Conservation (phyloP, 345 rosid genomes). For the Eucalyptus pauciflora region DNA sequence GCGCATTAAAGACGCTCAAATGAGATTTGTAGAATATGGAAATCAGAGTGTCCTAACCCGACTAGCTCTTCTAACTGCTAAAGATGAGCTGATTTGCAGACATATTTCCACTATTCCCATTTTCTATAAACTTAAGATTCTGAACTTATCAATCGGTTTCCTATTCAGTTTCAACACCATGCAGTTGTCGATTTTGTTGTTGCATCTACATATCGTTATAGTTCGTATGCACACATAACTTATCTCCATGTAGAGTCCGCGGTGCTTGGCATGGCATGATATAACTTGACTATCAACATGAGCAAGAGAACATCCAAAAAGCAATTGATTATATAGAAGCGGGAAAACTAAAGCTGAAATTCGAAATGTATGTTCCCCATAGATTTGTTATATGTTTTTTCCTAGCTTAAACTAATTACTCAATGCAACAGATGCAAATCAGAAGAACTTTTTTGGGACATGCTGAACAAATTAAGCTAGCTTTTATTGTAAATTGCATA, state of each 20-base stretch:
- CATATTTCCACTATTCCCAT: neutral
- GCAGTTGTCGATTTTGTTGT: neutral
- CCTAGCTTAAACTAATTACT: neutral
- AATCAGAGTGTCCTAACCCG: neutral
- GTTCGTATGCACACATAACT: neutral
- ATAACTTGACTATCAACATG: neutral
- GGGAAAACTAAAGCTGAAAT: neutral
- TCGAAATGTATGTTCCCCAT: neutral
- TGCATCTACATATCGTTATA: neutral
- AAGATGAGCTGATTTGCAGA: neutral
- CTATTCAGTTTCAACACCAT: neutral
- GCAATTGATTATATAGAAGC: neutral
- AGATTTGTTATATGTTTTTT: too few relatives aligned
- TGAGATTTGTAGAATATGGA: neutral
- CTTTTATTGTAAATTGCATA: neutral
- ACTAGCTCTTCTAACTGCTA: neutral
- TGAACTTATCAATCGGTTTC: neutral
- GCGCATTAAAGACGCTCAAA: neutral
- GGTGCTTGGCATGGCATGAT: neutral
- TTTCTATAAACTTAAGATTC: neutral
- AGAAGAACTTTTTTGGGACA: neutral
- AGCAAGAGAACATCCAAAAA: neutral
- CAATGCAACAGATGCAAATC: neutral
- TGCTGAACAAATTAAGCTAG: neutral
- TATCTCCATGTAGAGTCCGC: neutral